Percentiles rank a stretch among this genome's conserved stretches.
These are phyloP conservation scores for Viola odorata DNA, from an alignment of 345 rosid genomes.

Conservation along the genomic window DNA sequence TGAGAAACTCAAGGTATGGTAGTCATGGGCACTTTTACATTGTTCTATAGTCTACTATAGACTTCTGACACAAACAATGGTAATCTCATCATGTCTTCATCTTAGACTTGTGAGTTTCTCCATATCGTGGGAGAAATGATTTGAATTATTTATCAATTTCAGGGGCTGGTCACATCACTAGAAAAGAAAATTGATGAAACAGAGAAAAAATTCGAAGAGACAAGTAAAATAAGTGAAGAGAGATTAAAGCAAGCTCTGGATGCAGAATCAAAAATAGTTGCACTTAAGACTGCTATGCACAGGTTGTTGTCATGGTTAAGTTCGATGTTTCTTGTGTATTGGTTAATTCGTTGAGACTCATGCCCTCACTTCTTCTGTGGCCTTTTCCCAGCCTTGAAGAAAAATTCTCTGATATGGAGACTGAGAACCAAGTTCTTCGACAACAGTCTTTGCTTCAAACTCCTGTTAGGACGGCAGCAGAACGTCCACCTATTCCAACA, in stretches of 20 bases:
- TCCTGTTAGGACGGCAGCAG: conserved; percentile 45
- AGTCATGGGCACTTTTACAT: conserved; percentile 5
- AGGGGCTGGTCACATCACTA: conserved; percentile 74
- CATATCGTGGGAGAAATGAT: too few species aligned
- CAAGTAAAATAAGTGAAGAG: conserved; percentile 73
- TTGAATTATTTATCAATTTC: conserved; percentile 21
- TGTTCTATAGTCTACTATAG: too few species aligned
- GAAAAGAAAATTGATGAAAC: conserved; percentile 88
- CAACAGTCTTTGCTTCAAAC: conserved; percentile 58
- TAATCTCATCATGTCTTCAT: too few species aligned
- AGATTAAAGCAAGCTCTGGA: conserved; percentile 89
- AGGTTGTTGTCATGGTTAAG: conserved; percentile 35
- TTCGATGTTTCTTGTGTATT: neutral
- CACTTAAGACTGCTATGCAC: conserved; percentile 84
- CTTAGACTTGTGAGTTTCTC: too few species aligned
- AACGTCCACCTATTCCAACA: conserved; percentile 45
- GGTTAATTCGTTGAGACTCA: neutral
- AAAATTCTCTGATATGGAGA: conserved; percentile 72
- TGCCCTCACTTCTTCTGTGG: conserved; percentile 4
- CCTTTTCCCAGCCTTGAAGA: conserved; percentile 76
- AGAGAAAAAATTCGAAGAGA: conserved; percentile 76
- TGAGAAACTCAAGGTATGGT: conserved; percentile 75
- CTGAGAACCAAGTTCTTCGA: conserved; percentile 77
- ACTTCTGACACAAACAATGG: too few species aligned
- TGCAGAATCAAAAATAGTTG: conserved; percentile 80